These are phyloP conservation scores for Fusarium sp. DNA, from an alignment of 2,329 filamentous ascomycete species.

Conservation along the genomic window DNA sequence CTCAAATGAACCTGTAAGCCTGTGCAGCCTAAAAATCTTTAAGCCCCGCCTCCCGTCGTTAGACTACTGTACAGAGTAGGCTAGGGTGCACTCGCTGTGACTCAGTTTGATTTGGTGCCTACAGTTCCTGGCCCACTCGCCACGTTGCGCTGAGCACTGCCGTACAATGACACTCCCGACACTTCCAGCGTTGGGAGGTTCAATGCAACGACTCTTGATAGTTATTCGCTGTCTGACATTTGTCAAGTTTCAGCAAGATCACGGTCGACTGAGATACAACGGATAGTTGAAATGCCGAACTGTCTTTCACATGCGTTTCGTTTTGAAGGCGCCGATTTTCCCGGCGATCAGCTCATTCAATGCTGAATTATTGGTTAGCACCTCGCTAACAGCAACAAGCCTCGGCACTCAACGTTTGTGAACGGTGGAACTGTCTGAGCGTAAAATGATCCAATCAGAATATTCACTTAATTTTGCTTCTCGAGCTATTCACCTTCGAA, in stretches of 20 bases:
- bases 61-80: not conserved
- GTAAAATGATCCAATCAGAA: not conserved
- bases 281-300: not conserved
- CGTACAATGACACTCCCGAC: not conserved
- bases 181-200: not conserved
- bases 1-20: no score
- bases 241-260: not conserved
- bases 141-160: not conserved
- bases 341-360: not conserved
- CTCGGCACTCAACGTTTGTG: not conserved
- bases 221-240: not conserved
- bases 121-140: not conserved
- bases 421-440: not conserved
- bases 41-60: not conserved
- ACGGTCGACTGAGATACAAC: not conserved
- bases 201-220: not conserved
- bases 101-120: not conserved
- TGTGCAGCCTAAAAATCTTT: not conserved
- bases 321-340: not conserved
- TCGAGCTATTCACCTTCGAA: not conserved
- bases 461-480: not conserved
- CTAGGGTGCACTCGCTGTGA: not conserved
- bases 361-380: not conserved
- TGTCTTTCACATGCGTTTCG: not conserved
- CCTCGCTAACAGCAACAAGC: not conserved